Evolutionary conservation across 2,329 filamentous ascomycete genomes (phyloP).

Genomic region (Ascochyta lentis): DNA sequence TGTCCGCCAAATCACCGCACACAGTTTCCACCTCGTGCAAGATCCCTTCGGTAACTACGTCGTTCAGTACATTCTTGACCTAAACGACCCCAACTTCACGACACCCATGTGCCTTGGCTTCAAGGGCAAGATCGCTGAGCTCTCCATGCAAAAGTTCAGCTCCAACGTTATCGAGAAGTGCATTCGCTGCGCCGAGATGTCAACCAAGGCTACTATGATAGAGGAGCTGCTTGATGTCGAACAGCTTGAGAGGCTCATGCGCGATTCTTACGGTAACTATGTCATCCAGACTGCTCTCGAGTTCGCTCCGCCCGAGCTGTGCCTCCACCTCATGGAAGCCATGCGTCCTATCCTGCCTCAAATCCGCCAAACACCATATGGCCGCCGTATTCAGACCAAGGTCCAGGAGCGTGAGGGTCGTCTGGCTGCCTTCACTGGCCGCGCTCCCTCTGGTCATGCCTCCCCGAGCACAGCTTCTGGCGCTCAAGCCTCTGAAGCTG

Average conservation of each 20-base stretch:
- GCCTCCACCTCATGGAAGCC: constrained; percentile 73
- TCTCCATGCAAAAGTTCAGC: constrained; percentile 97
- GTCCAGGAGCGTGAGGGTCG: constrained; percentile 65
- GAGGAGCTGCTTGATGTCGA: constrained; percentile 76
- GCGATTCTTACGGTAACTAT: constrained; percentile 95
- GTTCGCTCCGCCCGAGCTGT: constrained; percentile 44
- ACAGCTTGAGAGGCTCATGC: constrained; percentile 87
- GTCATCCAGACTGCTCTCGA: constrained; percentile 87
- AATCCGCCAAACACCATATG: constrained; percentile 91
- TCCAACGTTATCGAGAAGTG: constrained; percentile 98
- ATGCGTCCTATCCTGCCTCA: constrained; percentile 84
- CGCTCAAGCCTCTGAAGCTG: constrained; percentile 32
- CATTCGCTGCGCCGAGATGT: constrained; percentile 78
- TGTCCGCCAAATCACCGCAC: constrained; percentile 83
- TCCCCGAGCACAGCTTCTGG: constrained; percentile 37
- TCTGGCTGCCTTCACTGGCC: constrained; percentile 41
- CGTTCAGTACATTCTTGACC: constrained; percentile 95
- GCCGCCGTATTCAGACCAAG: constrained; percentile 91
- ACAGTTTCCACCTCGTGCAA: constrained; percentile 88
- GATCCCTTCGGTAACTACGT: constrained; percentile 99
- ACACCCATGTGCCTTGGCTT: constrained; percentile 87
- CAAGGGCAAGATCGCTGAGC: constrained; percentile 70
- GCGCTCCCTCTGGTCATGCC: constrained; percentile 35
- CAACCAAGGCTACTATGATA: constrained; percentile 80
- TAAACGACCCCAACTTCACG: constrained; percentile 86